Evolutionary conservation across 345 rosid genomes (phyloP), one percentile per base, ranked within the genome.

Genomic region (Lenwebbia sp.): DNA sequence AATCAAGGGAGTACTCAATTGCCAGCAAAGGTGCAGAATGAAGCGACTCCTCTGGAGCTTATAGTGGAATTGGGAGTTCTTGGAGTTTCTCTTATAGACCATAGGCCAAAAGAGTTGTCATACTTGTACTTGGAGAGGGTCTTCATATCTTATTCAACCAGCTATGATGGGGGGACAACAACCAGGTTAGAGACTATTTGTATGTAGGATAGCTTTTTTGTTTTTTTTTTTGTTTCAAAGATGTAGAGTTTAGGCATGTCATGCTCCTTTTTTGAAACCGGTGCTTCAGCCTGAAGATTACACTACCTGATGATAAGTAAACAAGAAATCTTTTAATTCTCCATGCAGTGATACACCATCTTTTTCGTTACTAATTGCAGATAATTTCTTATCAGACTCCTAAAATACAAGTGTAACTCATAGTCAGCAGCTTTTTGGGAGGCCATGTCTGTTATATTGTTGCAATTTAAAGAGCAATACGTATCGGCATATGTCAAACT

Each of bases 81-180:
- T 62, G 99, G 99, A 87, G 88, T 97, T 87, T 96, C 99, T 87
- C 88, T 96, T 83, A 92, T 96, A 83, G 99, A 97, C 88, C 98
- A 95, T 89, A 87, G 92, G 86, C 98, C 99, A 22, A 96, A 94
- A 90, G 99, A 97, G 89, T 91, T 96, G 58, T 91, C 92, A 56
- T 96, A 97, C 88, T 41, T 96, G 83, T 94, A 93, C 88, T 89
- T 96, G 84, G 98, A 97, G 88, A 93, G 94, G 89, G 94, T 96
- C 28, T 97, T 92, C 81, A 81, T 95, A 47, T 94, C 99, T 55
- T 97, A 96, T 91, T 95, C 98, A 47, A 96, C 95, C 85, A 98
- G 99, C 84, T 97, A 94, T 89, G 99, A 94, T 89, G 93, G 92
- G 87, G 99, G 99, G 86, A 88, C 93, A 84, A 94, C 99, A 54